Percentiles rank a stretch among this genome's conserved stretches.
phyloP scores from a whole-genome alignment of 2,329 filamentous ascomycete genomes.

The Cyclaneusma minus region DNA sequence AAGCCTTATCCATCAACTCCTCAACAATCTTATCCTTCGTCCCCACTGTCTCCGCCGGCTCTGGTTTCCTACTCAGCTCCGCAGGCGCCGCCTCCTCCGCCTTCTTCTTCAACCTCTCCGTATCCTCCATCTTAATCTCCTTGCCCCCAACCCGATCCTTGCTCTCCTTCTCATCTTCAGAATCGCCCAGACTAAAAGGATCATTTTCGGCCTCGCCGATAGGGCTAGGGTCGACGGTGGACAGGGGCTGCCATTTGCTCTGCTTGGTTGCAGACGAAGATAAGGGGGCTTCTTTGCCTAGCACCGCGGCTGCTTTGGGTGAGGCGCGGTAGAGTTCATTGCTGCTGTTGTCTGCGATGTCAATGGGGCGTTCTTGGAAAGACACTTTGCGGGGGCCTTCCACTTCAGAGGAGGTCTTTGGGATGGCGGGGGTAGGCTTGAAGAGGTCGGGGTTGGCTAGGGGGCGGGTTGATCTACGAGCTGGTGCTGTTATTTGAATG shows the following conservation, averaged over 20 bases:
- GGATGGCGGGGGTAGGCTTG: slow-evolving; percentile 39
- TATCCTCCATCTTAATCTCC: slow-evolving; percentile 37
- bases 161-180: slow-evolving; percentile 74
- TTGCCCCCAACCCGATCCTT: slow-evolving; percentile 37
- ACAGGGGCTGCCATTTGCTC: slow-evolving; percentile 96
- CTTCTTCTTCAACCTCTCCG: slow-evolving; percentile 48
- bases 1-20: slow-evolving; percentile 13
- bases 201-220: slow-evolving; percentile 80
- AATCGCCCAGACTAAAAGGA: slow-evolving; percentile 90
- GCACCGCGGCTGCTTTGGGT: slow-evolving; percentile 34
- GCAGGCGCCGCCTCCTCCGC: slow-evolving; percentile 32
- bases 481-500: slow-evolving; percentile 26
- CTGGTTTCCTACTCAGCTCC: slow-evolving; percentile 15
- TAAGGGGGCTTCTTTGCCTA: slow-evolving; percentile 32
- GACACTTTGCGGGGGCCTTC: slow-evolving; percentile 30
- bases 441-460: slow-evolving; percentile 68
- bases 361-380: slow-evolving; percentile 39
- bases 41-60: slow-evolving; percentile 14
- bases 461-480: slow-evolving; percentile 43
- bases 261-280: slow-evolving; percentile 50
- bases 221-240: slow-evolving; percentile 69
- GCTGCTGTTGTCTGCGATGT: slow-evolving; percentile 76
- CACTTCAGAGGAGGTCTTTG: slow-evolving; percentile 31
- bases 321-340: slow-evolving; percentile 60
- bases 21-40: slow-evolving; percentile 17